These are phyloP conservation scores for Taiozyma sp. DNA, from an alignment of 1,139 yeast species.

Conservation along the genomic window DNA sequence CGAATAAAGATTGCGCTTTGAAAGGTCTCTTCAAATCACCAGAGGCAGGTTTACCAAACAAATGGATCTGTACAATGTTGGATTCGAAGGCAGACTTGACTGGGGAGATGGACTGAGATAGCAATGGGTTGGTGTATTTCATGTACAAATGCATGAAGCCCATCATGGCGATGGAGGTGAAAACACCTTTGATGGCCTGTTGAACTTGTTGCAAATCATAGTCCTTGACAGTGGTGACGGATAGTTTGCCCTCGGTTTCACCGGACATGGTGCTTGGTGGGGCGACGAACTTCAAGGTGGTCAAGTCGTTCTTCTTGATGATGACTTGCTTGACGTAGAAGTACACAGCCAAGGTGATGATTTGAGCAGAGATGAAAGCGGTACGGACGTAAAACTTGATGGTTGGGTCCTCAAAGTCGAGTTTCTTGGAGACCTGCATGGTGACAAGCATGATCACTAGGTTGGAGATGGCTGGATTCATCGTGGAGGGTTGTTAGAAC, in stretches of 20 bases:
- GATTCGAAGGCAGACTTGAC: slow-evolving; percentile 87
- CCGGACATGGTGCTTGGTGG: slow-evolving; percentile 82
- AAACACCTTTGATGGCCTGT: slow-evolving; percentile 71
- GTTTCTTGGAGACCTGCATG: slow-evolving; percentile 92
- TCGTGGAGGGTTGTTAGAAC: neutral
- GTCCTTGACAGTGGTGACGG: slow-evolving; percentile 89
- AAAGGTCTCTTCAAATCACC: slow-evolving; percentile 98
- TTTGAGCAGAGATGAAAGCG: slow-evolving; percentile 65
- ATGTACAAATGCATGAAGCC: slow-evolving; percentile 97
- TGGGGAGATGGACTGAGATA: slow-evolving; percentile 91
- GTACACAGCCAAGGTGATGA: slow-evolving; percentile 62
- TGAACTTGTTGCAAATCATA: slow-evolving; percentile 89
- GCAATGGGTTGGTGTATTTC: slow-evolving; percentile 96
- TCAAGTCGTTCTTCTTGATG: slow-evolving; percentile 77
- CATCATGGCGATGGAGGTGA: slow-evolving; percentile 95
- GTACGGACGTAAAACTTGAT: slow-evolving; percentile 74
- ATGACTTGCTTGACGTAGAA: slow-evolving; percentile 58
- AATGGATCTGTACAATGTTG: slow-evolving; percentile 87
- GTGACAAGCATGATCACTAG: slow-evolving; percentile 88
- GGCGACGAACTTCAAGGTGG: slow-evolving; percentile 87
- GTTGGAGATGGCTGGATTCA: slow-evolving; percentile 82
- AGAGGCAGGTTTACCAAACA: slow-evolving; percentile 76
- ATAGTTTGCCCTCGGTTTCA: slow-evolving; percentile 66
- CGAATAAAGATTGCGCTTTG: slow-evolving; percentile 80
- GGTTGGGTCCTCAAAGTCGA: slow-evolving; percentile 85